phyloP scores from a whole-genome alignment of 2,329 filamentous ascomycete genomes.

The Curvularia hawaiiensis region DNA sequence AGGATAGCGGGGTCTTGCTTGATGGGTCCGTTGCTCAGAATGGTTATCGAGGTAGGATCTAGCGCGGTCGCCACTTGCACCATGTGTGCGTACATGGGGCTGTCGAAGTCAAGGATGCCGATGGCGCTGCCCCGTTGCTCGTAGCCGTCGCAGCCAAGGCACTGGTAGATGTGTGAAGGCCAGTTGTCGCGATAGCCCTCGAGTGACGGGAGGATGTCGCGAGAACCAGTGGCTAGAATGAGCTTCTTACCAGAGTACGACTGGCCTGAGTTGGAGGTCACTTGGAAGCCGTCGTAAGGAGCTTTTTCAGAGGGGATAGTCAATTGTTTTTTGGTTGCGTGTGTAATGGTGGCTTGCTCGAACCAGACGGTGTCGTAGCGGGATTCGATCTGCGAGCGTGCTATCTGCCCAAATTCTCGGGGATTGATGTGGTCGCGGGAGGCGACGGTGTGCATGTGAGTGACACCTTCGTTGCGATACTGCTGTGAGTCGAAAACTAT shows the following conservation, averaged over 20 bases:
- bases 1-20: slow-evolving; percentile 19
- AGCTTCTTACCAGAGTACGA: slow-evolving; percentile 59
- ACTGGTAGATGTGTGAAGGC: slow-evolving; percentile 57
- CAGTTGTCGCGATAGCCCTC: slow-evolving; percentile 61
- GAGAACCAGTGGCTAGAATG: slow-evolving; percentile 60
- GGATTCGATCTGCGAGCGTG: slow-evolving; percentile 42
- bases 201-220: slow-evolving; percentile 58
- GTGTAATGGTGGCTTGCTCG: slow-evolving; percentile 30
- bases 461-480: slow-evolving; percentile 51
- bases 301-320: slow-evolving; percentile 19
- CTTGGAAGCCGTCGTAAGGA: slow-evolving; percentile 44
- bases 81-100: slow-evolving; percentile 30
- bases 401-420: slow-evolving; percentile 35
- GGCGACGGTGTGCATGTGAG: slow-evolving; percentile 52
- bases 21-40: slow-evolving; percentile 34
- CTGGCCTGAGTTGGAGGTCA: slow-evolving; percentile 50
- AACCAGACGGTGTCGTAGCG: slow-evolving; percentile 47
- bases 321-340: slow-evolving; percentile 28
- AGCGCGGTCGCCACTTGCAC: slow-evolving; percentile 34
- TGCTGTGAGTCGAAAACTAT: slow-evolving; percentile 51
- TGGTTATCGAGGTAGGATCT: slow-evolving; percentile 31
- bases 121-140: slow-evolving; percentile 57
- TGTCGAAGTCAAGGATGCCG: slow-evolving; percentile 32
- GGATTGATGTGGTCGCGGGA: slow-evolving; percentile 39
- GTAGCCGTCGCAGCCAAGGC: slow-evolving; percentile 65